Base-by-base conservation (phyloP, 805 yeast genomes). In the Alloascoidea hylecoeti region DNA sequence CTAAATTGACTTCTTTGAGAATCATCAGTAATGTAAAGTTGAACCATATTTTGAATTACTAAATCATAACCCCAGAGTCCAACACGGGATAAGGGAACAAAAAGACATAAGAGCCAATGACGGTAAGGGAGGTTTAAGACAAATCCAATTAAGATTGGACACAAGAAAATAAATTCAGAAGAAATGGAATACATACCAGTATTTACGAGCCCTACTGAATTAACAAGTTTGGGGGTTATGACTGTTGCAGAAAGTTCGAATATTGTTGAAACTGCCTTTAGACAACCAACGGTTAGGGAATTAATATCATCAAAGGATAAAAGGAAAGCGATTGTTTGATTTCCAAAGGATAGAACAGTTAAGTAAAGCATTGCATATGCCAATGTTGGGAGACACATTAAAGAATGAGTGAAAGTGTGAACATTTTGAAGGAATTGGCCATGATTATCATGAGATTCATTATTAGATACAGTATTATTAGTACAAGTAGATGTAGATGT, bases 61-160 rank as follows among this genome's bases (percentile, higher is more conserved):
- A 61, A 45, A 39, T 60, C 65, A 44, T 57, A 60, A 16, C 67
- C 64, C 66, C 67, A 62, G 6, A 62, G 46, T 1, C 67, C 67
- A 16, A 61, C 39, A 13, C 67, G 46, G 15, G 60, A 52, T n/a
- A 59, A 35, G 4, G 55, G 55, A 17, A 49, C 43, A 38, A 49
- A 49, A 27, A 48, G 14, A 39, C 47, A 46, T 36, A 49, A 43
- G 13, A 49, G 30, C 49, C 48, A 48, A 17, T 45, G 46, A 1
- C 48, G 41, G 15, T 39, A 28, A 5, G 36, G 37, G 30, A 36
- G 43, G 4, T 36, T 28, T 16, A 41, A 17, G 3, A 36, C 15
- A 32, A 52, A 49, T 2, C 49, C 44, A 18, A 42, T 16, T 0
- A 47, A 48, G 12, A 58, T 57, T 2, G 54, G 49, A 2, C 45